These are phyloP conservation scores for Huntiella bhutanensis DNA, from an alignment of 2,329 filamentous ascomycete genomes.

Conservation along the genomic window DNA sequence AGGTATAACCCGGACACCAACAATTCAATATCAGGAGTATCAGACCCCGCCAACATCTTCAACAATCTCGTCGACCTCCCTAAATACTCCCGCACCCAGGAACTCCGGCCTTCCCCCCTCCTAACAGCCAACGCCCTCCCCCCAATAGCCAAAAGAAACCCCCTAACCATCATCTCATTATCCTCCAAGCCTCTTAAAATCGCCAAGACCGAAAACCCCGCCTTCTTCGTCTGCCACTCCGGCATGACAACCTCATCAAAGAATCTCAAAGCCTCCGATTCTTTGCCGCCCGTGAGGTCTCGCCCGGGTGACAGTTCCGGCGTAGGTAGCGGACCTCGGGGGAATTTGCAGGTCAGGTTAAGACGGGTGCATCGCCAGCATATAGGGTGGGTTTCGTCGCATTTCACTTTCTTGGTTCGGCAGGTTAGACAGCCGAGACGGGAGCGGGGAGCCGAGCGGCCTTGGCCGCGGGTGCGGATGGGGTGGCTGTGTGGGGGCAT, in stretches of 20 bases:
- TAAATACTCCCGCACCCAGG: not conserved
- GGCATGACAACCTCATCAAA: not conserved
- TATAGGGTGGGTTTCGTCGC: slow-evolving; percentile 1
- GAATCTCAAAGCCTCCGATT: not conserved
- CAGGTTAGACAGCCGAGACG: slow-evolving; percentile 1
- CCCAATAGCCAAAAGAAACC: not conserved
- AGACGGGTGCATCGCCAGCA: not conserved
- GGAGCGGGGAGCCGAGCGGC: slow-evolving; percentile 1
- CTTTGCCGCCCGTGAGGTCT: not conserved
- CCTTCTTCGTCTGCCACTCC: slow-evolving; percentile 3
- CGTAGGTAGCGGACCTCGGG: not conserved
- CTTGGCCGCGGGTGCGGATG: not conserved
- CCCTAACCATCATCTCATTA: not conserved
- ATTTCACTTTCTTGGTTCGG: slow-evolving; percentile 2
- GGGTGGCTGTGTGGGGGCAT: not conserved
- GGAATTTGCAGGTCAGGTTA: not conserved
- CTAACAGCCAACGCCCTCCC: not conserved
- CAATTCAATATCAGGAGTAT: not conserved
- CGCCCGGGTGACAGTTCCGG: not conserved
- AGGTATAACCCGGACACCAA: not conserved
- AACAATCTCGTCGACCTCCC: too few relatives aligned
- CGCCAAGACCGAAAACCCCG: not conserved
- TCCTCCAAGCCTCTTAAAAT: not conserved
- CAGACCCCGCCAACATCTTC: too few relatives aligned
- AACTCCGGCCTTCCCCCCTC: not conserved